Evolutionary conservation across 148 eudicot genomes (phyloP).

Genomic region (Pharnaceum exiguum): DNA sequence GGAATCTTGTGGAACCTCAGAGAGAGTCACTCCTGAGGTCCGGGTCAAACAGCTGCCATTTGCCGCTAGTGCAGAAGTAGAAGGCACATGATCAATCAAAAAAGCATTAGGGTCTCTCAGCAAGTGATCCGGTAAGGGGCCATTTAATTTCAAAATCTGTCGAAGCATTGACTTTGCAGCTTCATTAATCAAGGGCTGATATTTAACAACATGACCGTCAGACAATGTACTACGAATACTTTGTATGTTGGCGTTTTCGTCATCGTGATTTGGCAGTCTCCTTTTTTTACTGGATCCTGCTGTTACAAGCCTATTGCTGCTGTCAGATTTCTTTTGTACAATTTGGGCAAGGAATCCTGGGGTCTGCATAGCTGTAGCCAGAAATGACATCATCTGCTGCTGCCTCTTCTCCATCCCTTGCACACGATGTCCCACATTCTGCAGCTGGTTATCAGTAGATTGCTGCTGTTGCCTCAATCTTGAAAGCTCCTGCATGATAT

Average conservation of each 20-base stretch:
- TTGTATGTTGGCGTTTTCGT: slow-evolving; percentile 35
- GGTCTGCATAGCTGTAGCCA: slow-evolving; percentile 79
- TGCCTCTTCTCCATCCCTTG: slow-evolving; percentile 74
- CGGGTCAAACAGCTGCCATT: slow-evolving; percentile 28
- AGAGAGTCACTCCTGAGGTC: slow-evolving; percentile 49
- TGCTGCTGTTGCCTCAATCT: slow-evolving; percentile 77
- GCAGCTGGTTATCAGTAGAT: slow-evolving; percentile 63
- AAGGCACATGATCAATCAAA: slow-evolving; percentile 35
- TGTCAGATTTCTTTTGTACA: slow-evolving; percentile 58
- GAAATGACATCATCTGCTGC: slow-evolving; percentile 83
- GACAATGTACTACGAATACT: slow-evolving; percentile 24
- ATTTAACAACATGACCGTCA: slow-evolving; percentile 59
- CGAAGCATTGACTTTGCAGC: slow-evolving; percentile 71
- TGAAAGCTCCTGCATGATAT: slow-evolving; percentile 75
- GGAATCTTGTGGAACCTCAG: slow-evolving; percentile 43
- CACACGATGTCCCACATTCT: slow-evolving; percentile 65
- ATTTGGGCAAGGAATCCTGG: slow-evolving; percentile 71
- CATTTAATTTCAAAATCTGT: slow-evolving; percentile 50
- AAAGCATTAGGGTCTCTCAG: slow-evolving; percentile 38
- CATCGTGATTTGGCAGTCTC: slow-evolving; percentile 60
- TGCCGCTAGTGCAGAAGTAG: slow-evolving; percentile 27
- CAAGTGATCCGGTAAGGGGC: slow-evolving; percentile 45
- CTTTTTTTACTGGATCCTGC: slow-evolving; percentile 68
- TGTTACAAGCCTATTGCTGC: slow-evolving; percentile 37
- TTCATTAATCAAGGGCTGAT: slow-evolving; percentile 76